Percentiles rank a stretch among this genome's conserved stretches.
These are phyloP conservation scores for Sordariomycetes sp. DNA, from an alignment of 2,329 filamentous ascomycete genomes.

Conservation along the genomic window DNA sequence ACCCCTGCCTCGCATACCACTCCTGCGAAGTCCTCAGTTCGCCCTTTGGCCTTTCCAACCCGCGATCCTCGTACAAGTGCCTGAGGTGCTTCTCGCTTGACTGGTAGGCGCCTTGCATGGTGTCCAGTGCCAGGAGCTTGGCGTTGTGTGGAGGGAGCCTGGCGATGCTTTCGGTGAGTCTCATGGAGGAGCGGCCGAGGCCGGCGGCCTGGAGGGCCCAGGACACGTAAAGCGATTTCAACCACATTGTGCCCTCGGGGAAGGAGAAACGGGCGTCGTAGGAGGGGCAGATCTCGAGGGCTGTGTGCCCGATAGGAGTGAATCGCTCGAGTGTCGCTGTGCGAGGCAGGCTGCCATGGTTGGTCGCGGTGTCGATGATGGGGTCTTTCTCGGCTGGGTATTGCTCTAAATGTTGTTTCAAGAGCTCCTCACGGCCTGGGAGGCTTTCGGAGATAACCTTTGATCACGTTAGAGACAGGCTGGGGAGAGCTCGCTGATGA, in stretches of 20 bases:
- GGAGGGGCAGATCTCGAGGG: slow-evolving; percentile 21
- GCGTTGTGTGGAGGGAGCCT: slow-evolving; percentile 19
- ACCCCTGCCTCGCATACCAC: slow-evolving; percentile 20
- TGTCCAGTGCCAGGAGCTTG: slow-evolving; percentile 25
- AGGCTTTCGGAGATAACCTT: slow-evolving; percentile 15
- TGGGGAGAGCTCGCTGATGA: not conserved
- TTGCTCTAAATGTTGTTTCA: slow-evolving; percentile 17
- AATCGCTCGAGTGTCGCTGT: slow-evolving; percentile 20
- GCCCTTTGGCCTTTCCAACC: slow-evolving; percentile 13
- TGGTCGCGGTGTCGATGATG: slow-evolving; percentile 23
- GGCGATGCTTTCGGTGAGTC: slow-evolving; percentile 20
- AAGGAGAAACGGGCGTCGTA: slow-evolving; percentile 18
- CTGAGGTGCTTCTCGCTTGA: slow-evolving; percentile 12
- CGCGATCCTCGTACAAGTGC: slow-evolving; percentile 15
- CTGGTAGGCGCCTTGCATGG: slow-evolving; percentile 17
- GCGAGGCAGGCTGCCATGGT: slow-evolving; percentile 15
- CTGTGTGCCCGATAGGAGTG: slow-evolving; percentile 30
- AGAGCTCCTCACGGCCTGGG: slow-evolving; percentile 15
- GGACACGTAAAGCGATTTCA: slow-evolving; percentile 31
- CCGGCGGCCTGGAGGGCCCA: slow-evolving; percentile 24
- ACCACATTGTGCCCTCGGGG: slow-evolving; percentile 24
- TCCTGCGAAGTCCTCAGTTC: slow-evolving; percentile 17
- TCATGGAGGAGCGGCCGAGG: slow-evolving; percentile 25
- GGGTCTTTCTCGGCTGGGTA: slow-evolving; percentile 20
- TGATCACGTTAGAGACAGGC: not conserved